These are phyloP conservation scores for Glycine soja DNA, from an alignment of 306 rosid genomes.

Conservation along the genomic window DNA sequence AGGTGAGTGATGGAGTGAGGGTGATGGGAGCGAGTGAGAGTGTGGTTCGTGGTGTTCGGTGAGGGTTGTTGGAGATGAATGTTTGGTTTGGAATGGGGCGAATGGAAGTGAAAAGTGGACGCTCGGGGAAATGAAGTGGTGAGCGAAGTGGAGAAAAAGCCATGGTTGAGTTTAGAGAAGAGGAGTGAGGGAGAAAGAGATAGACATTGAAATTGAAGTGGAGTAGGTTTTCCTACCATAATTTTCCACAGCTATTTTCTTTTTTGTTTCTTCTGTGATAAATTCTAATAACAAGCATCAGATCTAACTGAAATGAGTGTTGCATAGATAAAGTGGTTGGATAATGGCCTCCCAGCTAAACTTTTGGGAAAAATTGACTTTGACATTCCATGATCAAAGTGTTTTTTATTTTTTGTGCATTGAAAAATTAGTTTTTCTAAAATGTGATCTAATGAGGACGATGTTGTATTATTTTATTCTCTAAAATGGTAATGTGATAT, in stretches of 20 bases:
- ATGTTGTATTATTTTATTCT: constrained; percentile 33
- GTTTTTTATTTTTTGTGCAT: not conserved
- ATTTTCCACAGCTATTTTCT: not conserved
- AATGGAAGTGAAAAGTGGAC: constrained; percentile 20
- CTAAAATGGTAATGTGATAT: not conserved
- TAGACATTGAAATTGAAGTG: constrained; percentile 43
- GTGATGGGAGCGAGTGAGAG: constrained; percentile 36
- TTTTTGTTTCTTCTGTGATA: constrained; percentile 21
- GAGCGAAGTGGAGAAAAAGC: constrained; percentile 27
- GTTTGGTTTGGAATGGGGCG: constrained; percentile 42
- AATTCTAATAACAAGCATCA: constrained; percentile 6
- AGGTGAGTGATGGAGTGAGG: constrained; percentile 26
- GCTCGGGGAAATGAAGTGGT: not conserved
- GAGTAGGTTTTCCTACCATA: no score
- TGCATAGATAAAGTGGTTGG: constrained; percentile 17
- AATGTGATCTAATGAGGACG: constrained; percentile 19
- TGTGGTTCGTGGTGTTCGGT: constrained; percentile 24
- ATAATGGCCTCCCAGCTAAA: constrained; percentile 19
- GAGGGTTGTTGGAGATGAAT: constrained; percentile 35
- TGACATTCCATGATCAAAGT: not conserved
- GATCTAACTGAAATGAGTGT: constrained; percentile 11
- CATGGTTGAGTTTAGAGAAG: constrained; percentile 27
- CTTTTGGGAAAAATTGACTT: not conserved
- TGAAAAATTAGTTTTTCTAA: not conserved
- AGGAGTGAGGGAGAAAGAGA: not conserved